Conservation (phyloP, 495 filamentous ascomycete genomes). For the Podospora bellae-mahoneyi region DNA sequence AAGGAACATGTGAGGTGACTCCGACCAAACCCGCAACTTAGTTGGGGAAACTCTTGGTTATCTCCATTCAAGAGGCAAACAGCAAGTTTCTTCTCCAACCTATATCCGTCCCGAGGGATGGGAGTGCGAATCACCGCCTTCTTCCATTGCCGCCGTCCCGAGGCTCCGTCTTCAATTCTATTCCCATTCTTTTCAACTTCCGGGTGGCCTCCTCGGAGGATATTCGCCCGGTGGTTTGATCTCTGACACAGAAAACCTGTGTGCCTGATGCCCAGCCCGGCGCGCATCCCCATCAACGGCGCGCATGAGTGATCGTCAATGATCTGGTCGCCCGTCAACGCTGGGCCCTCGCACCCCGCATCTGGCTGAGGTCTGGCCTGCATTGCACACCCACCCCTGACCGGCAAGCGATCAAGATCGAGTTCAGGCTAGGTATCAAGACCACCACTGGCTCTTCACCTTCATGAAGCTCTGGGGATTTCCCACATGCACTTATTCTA, state of each 20-base stretch:
- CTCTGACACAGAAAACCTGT: slow-evolving; percentile 12
- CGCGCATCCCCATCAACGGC: background rate
- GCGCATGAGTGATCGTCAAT: slow-evolving; percentile 19
- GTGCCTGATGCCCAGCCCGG: slow-evolving; percentile 1
- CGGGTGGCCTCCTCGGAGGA: background rate
- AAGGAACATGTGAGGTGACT: background rate
- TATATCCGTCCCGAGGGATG: background rate
- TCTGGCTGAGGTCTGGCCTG: background rate
- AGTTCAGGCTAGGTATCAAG: background rate
- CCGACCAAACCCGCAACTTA: background rate
- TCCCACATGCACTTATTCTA: slow-evolving; percentile 17
- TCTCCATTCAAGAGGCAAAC: too few relatives aligned
- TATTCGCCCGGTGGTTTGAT: slow-evolving; percentile 12
- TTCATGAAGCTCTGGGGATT: slow-evolving; percentile 21
- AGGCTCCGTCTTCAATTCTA: background rate
- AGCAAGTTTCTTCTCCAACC: too few relatives aligned
- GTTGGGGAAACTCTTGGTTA: background rate
- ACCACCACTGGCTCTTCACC: background rate
- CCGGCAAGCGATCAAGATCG: background rate
- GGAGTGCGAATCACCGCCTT: background rate
- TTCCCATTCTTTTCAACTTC: background rate
- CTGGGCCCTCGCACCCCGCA: slow-evolving; percentile 6
- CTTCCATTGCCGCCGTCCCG: background rate
- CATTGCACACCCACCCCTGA: background rate
- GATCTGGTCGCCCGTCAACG: background rate